These are phyloP conservation scores for Sambucus nigra DNA, from an alignment of 129 eudicot genomes.

Conservation along the genomic window DNA sequence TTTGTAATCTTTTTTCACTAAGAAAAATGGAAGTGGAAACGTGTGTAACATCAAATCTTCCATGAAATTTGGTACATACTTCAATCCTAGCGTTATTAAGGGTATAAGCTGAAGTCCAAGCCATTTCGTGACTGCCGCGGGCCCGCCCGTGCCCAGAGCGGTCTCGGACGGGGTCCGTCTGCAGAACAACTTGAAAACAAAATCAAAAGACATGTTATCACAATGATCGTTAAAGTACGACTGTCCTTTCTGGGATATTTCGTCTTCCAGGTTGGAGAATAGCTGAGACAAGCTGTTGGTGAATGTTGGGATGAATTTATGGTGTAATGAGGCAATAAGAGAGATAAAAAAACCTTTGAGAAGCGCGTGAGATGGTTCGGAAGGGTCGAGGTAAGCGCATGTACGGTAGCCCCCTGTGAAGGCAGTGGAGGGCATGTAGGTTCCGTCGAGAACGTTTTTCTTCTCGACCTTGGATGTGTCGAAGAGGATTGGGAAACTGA, in stretches of 20 bases:
- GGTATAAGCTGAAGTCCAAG: conserved; percentile 44
- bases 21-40: conserved; percentile 30
- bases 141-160: conserved; percentile 29
- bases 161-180: conserved; percentile 31
- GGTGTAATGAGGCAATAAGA: conserved; percentile 22
- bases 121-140: conserved; percentile 26
- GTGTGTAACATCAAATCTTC: conserved; percentile 46
- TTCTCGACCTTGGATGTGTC: conserved; percentile 59
- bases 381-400: conserved; percentile 53
- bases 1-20: conserved; percentile 34
- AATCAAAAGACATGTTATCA: conserved; percentile 51
- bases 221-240: conserved; percentile 25
- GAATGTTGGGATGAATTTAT: conserved; percentile 37
- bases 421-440: conserved; percentile 46
- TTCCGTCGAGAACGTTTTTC: conserved; percentile 45
- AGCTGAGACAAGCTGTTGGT: conserved; percentile 18
- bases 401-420: conserved; percentile 55
- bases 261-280: conserved; percentile 34
- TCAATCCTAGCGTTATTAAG: conserved; percentile 31
- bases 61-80: conserved; percentile 30
- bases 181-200: conserved; percentile 41
- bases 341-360: conserved; percentile 33
- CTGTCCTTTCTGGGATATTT: conserved; percentile 23
- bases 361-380: conserved; percentile 33
- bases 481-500: conserved; percentile 46